Conservation (phyloP, 176 grass and related monocot genomes). For the Puccinellia tenuiflora region DNA sequence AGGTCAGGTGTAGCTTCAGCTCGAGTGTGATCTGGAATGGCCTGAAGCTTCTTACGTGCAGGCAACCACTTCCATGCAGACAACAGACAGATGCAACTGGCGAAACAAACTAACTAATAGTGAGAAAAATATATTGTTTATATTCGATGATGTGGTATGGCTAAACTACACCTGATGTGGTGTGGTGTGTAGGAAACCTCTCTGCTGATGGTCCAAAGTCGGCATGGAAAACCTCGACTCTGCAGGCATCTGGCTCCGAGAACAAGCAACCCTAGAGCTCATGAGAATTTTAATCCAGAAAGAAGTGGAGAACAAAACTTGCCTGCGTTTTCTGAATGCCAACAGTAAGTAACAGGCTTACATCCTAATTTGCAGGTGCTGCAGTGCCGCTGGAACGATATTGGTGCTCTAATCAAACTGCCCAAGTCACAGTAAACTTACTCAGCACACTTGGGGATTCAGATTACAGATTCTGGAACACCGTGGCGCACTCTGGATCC, state of each 20-base stretch:
- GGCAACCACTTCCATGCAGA: neutral
- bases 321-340: neutral
- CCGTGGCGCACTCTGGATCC: neutral
- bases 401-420: neutral
- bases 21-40: neutral
- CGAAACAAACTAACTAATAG: neutral
- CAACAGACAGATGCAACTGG: neutral
- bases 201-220: neutral
- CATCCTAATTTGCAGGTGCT: constrained; percentile 24
- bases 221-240: neutral
- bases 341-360: constrained; percentile 9
- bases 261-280: constrained; percentile 1
- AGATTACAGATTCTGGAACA: constrained; percentile 17
- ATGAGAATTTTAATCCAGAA: constrained; percentile 2
- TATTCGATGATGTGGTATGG: neutral
- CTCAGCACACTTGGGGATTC: constrained; percentile 7
- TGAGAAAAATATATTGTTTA: neutral
- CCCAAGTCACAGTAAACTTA: neutral
- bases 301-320: neutral
- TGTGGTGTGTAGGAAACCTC: neutral
- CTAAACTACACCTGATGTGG: neutral
- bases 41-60: neutral
- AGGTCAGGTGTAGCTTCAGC: neutral
- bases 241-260: constrained; percentile 15
- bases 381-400: neutral